Base-by-base conservation (phyloP, 306 rosid species). In the Quercus wislizeni region DNA sequence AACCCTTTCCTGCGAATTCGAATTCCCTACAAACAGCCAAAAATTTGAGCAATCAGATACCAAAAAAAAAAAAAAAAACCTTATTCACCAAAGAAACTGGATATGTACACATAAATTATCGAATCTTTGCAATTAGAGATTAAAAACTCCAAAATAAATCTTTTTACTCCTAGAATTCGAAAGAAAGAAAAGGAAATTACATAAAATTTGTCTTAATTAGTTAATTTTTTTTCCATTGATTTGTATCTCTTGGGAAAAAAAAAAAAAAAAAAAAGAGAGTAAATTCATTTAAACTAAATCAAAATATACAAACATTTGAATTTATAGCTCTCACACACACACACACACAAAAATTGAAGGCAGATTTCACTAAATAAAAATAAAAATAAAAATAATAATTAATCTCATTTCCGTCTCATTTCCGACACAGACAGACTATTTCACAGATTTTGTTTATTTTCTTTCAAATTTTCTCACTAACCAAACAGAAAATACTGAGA, bases 1-100 rank as follows among this genome's bases (percentile, higher is more conserved):
- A 76, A 54, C 74, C 43, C 49, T 13, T 63, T 55, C 57, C 76
- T n/a, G 84, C 71, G 57, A 82, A 73, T 38, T 46, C 14, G 27
- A 80, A 18, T 65, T 76, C 82, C 87, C 90, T 87, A 83, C 89
- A 86, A 84, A 85, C 55, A 35, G 9, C 54, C 31, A 75, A 73
- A 6, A 73, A 55, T 33, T 76, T 2, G 35, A 10, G 68, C 51
- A 56, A 79, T 74, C 69, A 78, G 49, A 55, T 69, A 20, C 13
- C 23, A 4, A 31, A 31, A 31, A 31, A 6, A 49, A 19, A 6
- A 49, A 6, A 7, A 8, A 38, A 41, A 7, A 8, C 3, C 7
- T 5, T 21, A 41, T 21, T 23, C 55, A 9, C 63, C 9, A 8
- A 19, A 25, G 35, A 52, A 54, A 55, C 76, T 1, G 5, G 10